These are phyloP conservation scores for Hyphodiscus sp. DNA, from an alignment of 2,329 filamentous ascomycete genomes.

Conservation along the genomic window DNA sequence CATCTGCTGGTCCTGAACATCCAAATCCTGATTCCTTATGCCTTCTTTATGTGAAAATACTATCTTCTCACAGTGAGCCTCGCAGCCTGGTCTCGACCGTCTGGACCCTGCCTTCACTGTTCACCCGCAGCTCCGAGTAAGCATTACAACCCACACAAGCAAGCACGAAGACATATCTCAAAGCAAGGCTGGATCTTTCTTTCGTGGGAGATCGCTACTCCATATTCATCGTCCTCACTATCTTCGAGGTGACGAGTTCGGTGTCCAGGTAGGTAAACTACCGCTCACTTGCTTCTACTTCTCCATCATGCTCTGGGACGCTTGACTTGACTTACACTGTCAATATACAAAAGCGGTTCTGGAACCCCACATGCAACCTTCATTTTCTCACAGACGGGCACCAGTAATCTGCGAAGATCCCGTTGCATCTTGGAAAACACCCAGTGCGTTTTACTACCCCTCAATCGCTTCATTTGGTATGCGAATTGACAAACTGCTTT, in stretches of 20 bases:
- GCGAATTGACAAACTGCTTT: not conserved
- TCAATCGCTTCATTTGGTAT: not conserved
- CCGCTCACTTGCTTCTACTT: not conserved
- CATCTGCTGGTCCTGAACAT: not conserved
- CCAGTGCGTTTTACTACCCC: not conserved
- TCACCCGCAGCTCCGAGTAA: not conserved
- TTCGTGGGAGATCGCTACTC: not conserved
- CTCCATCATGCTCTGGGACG: not conserved
- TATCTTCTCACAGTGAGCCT: not conserved
- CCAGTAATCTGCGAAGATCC: not conserved
- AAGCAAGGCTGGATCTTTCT: not conserved
- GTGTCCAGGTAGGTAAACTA: not conserved
- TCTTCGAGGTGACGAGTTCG: not conserved
- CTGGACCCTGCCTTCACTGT: not conserved
- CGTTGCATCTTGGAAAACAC: not conserved
- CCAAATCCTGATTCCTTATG: not conserved
- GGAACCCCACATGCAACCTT: not conserved
- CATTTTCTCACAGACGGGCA: not conserved
- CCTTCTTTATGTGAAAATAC: not conserved
- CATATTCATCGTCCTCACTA: not conserved
- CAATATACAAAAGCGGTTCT: not conserved
- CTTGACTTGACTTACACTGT: not conserved
- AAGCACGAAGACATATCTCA: not conserved
- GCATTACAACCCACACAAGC: not conserved
- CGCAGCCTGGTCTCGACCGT: not conserved